Base-by-base conservation (phyloP, 768 basidiomycete species). In the Chiua virens region DNA sequence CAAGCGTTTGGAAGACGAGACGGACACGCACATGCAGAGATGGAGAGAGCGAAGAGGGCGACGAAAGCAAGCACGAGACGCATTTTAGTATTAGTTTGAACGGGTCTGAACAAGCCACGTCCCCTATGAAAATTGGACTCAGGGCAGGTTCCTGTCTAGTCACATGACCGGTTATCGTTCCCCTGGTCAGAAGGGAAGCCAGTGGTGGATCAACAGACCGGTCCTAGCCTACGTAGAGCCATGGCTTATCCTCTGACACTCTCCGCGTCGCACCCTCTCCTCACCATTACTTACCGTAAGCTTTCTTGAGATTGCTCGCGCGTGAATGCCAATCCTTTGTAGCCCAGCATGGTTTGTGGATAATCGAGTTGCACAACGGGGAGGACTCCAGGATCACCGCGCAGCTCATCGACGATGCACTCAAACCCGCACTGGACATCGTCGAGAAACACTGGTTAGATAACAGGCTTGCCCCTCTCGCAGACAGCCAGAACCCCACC, bases 351-450 rank as follows among this genome's bases (percentile, higher is more conserved):
- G 72, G 73, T 3, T 55, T 87, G 35, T 93, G 89, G 90, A 73
- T 89, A 44, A 80, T 92, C 51, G 90, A 93, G 63, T 68, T 93
- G 47, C 89, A 89, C 60, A 87, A 90, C 64, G 88, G 86, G 14
- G 74, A 74, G 35, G 91, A 93, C 66, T 88, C 77, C 56, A 81
- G 89, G 20, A 67, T 93, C 41, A 86, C 84, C 0, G 68, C 75
- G 22, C 66, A 66, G 7, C 69, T 93, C 46, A 71, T 91, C 47
- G 74, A 80, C 49, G 69, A 76, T 17, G 87, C 77, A 0, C 54
- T 92, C 23, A 78, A 79, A 55, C 87, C 89, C 40, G 87, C 88
- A 5, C 71, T 93, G 32, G 83, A 91, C 61, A 65, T 72, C 3
- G 85, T 91, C 1, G 90, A 93, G 69, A 72, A 73, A 27, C 80